Base-by-base conservation (phyloP, 2,329 filamentous ascomycete genomes). In the Berkeleyomyces rouxiae region DNA sequence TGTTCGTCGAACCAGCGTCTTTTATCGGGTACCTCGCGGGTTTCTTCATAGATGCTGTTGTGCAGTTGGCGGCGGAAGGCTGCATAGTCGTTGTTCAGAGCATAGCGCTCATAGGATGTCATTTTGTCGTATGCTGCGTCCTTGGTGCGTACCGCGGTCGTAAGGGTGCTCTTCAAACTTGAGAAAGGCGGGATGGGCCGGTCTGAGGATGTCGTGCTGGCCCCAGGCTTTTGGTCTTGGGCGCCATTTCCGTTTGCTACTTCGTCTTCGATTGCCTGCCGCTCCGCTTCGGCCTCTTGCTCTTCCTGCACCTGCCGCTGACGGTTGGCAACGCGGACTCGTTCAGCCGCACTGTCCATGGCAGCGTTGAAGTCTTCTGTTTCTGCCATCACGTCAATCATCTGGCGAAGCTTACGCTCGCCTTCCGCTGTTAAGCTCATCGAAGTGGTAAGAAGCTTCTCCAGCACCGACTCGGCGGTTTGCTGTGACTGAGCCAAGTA, bases 41-140 rank as follows among this genome's bases (percentile, higher is more conserved):
- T 75, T 42, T 77, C 74, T 3, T 75, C 76, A 60, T 77, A 75
- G 46, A 76, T 70, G 4, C 79, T 77, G 65, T 81, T 77, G 69
- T 83, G 80, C 79, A 79, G 81, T 33, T 77, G 70, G 67, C 77
- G 77, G 69, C 81, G 82, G 75, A 84, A 83, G n/a, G 72, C 71
- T 63, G 77, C 75, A 68, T 84, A 84, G 67, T 82, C 79, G 68
- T 83, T 83, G 70, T 83, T 76, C 10, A 74, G 67, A 3, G 75
- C 79, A 68, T 83, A 84, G 36, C 77, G 77, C 66, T 79, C 70
- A 31, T 49, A 58, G 64, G 78, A 70, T 57, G 73, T 68, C 43
- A 68, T 72, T 66, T 78, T 70, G 1, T 67, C 66, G 62, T 70
- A 68, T n/a, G 49, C 39, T 47, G 70, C 70, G 49, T 65, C 58